phyloP scores from a whole-genome alignment of 306 rosid genomes.

The Acacia confusa region DNA sequence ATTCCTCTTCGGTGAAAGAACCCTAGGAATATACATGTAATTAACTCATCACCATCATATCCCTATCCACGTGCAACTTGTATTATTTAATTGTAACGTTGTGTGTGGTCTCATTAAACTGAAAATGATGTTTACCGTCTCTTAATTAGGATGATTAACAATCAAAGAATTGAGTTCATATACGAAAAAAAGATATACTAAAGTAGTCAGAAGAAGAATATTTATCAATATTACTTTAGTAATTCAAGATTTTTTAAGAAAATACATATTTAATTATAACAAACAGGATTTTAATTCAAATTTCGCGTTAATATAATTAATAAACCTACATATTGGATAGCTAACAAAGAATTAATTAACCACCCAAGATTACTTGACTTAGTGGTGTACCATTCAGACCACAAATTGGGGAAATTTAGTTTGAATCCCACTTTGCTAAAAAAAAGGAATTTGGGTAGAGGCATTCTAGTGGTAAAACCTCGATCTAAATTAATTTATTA shows the following conservation, averaged over 20 bases:
- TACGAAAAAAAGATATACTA: too few relatives aligned
- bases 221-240: not conserved
- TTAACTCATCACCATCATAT: not conserved
- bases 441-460: too few relatives aligned
- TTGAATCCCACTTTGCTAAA: too few relatives aligned
- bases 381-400: too few relatives aligned
- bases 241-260: not conserved
- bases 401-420: too few relatives aligned
- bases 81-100: not conserved
- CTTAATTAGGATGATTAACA: not conserved
- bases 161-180: too few relatives aligned
- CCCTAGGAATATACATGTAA: constrained; percentile 15
- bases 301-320: not conserved
- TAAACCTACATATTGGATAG: not conserved
- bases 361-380: too few relatives aligned
- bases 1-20: not conserved
- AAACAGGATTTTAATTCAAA: not conserved
- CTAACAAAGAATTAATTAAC: not conserved
- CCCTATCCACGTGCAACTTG: constrained; percentile 12
- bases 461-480: too few relatives aligned
- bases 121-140: not conserved
- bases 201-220: not conserved
- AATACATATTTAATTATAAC: not conserved
- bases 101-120: not conserved
- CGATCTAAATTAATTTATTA: too few relatives aligned